Percentiles rank a stretch among this genome's conserved stretches.
Conservation (phyloP, 2,329 filamentous ascomycete species). For the Curvularia lunata region DNA sequence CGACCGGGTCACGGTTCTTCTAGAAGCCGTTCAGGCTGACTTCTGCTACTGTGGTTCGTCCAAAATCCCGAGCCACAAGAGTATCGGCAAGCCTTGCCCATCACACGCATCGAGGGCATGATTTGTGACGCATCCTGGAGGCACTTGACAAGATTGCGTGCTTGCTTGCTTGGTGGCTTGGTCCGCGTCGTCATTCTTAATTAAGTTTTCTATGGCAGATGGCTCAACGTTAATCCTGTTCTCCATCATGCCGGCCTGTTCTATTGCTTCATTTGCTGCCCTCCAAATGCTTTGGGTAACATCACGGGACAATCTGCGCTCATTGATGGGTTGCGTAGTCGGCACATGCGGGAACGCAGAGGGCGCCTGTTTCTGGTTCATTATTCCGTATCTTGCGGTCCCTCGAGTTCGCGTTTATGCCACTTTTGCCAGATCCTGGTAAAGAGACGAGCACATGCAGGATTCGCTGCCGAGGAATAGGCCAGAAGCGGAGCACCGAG, state of each 20-base stretch:
- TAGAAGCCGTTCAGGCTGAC: conserved; percentile 35
- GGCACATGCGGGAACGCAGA: conserved; percentile 39
- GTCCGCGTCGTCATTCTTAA: conserved; percentile 26
- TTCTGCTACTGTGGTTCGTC: conserved; percentile 18
- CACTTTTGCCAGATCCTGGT: not conserved
- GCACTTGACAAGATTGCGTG: conserved; percentile 16
- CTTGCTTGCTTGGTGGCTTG: conserved; percentile 7
- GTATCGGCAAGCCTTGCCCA: conserved; percentile 1
- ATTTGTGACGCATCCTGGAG: conserved; percentile 2
- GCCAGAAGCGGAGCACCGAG: conserved; percentile 10
- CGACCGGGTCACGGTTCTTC: conserved; percentile 33
- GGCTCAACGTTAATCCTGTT: conserved; percentile 26
- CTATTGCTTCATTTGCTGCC: conserved; percentile 15
- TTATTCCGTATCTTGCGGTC: not conserved
- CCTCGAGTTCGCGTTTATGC: not conserved
- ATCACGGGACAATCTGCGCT: conserved; percentile 29
- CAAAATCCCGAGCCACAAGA: conserved; percentile 22
- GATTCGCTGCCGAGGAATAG: conserved; percentile 7
- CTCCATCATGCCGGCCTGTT: conserved; percentile 9
- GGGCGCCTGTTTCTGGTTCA: conserved; percentile 36
- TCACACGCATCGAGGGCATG: conserved; percentile 1
- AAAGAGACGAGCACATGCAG: conserved; percentile 4
- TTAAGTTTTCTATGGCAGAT: conserved; percentile 33
- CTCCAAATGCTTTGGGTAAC: conserved; percentile 19
- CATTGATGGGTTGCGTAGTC: conserved; percentile 31